These are phyloP conservation scores for Thalassiosira pacifica DNA, from an alignment of 352 stramenopile genomes.

Conservation along the genomic window DNA sequence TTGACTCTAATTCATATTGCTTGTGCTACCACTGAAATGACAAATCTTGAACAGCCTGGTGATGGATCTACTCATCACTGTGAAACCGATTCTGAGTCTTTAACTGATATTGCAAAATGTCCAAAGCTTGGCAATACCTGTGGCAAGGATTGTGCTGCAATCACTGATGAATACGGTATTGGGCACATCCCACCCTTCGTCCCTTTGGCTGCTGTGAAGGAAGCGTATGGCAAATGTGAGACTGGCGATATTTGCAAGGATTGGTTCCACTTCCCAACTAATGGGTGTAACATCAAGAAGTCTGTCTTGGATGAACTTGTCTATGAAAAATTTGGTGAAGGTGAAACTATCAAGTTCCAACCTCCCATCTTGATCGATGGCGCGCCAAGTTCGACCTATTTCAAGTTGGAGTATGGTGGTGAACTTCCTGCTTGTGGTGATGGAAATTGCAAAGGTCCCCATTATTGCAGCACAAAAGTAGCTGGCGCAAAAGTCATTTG, in stretches of 20 bases:
- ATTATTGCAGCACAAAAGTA: slow-evolving; percentile 38
- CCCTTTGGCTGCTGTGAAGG: slow-evolving; percentile 37
- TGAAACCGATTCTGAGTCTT: slow-evolving; percentile 2
- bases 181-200: slow-evolving; percentile 51
- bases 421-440: slow-evolving; percentile 19
- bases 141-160: slow-evolving; percentile 3
- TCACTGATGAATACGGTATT: slow-evolving; percentile 38
- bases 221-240: slow-evolving; percentile 20
- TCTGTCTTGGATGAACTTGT: slow-evolving; percentile 33
- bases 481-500: slow-evolving; percentile 22
- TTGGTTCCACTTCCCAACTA: slow-evolving; percentile 46
- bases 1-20: no score
- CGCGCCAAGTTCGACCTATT: slow-evolving; percentile 31
- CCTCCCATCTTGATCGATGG: slow-evolving; percentile 38
- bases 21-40: no score
- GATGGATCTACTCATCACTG: slow-evolving; percentile 43
- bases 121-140: slow-evolving; percentile 15
- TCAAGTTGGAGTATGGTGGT: slow-evolving; percentile 36
- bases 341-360: slow-evolving; percentile 26
- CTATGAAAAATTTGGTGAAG: slow-evolving; percentile 30
- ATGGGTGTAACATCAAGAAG: slow-evolving; percentile 40
- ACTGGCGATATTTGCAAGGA: not conserved
- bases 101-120: slow-evolving; percentile 1
- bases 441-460: slow-evolving; percentile 27
- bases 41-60: no score